phyloP scores from a whole-genome alignment of 257 asterid species.

The Penstemon newberryi region DNA sequence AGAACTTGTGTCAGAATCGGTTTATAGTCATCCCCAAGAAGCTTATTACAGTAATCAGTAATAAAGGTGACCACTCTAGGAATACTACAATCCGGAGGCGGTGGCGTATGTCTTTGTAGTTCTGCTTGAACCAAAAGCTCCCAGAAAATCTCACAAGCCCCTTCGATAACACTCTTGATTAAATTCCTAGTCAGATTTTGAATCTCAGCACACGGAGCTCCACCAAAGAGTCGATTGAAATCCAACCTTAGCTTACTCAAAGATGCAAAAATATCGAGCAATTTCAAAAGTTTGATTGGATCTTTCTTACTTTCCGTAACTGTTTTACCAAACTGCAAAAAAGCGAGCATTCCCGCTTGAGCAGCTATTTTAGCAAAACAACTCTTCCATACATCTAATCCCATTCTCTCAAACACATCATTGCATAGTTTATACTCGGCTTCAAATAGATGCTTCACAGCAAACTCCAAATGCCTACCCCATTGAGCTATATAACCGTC shows the following conservation, averaged over 20 bases:
- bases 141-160: conserved; percentile 88
- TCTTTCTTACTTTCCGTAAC: conserved; percentile 92
- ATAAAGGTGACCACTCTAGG: conserved; percentile 78
- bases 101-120: conserved; percentile 74
- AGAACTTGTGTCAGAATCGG: conserved; percentile 76
- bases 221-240: conserved; percentile 86
- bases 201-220: conserved; percentile 79
- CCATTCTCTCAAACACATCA: conserved; percentile 79
- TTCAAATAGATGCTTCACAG: conserved; percentile 82
- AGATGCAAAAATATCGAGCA: conserved; percentile 77
- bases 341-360: conserved; percentile 82
- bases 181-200: conserved; percentile 79
- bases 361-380: conserved; percentile 82
- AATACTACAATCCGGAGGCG: conserved; percentile 76
- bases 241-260: conserved; percentile 79
- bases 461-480: conserved; percentile 89
- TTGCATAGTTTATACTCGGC: conserved; percentile 77
- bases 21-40: conserved; percentile 79
- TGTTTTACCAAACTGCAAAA: conserved; percentile 78
- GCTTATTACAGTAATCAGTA: conserved; percentile 80
- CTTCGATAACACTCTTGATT: conserved; percentile 73
- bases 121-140: conserved; percentile 89
- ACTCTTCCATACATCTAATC: conserved; percentile 74
- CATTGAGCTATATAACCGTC: conserved; percentile 71
- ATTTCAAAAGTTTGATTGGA: conserved; percentile 74